Percentiles rank a stretch among this genome's conserved stretches.
These are phyloP conservation scores for Hymenoscyphus occultus DNA, from an alignment of 2,329 filamentous ascomycete genomes.

Conservation along the genomic window DNA sequence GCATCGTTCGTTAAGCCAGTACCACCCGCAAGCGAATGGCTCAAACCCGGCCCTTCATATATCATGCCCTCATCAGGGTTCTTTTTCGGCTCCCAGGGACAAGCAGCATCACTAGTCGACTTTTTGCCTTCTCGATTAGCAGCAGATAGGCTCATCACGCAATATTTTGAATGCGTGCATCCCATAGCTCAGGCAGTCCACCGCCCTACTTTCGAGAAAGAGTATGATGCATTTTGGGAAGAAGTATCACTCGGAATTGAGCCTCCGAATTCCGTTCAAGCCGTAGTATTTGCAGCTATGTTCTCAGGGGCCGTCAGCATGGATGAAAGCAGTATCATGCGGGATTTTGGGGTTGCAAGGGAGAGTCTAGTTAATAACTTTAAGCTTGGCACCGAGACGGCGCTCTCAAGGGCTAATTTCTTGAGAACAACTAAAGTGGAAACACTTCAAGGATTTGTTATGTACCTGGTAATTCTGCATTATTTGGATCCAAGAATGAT, in stretches of 20 bases:
- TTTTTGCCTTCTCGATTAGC: conserved; percentile 57
- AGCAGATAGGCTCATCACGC: conserved; percentile 60
- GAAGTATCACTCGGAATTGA: conserved; percentile 57
- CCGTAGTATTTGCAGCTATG: conserved; percentile 65
- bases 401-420: conserved; percentile 67
- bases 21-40: conserved; percentile 46
- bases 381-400: conserved; percentile 63
- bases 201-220: conserved; percentile 59
- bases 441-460: conserved; percentile 72
- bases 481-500: neutral
- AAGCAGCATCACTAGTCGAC: conserved; percentile 52
- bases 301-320: conserved; percentile 69
- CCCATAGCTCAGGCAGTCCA: conserved; percentile 67
- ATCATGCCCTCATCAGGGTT: conserved; percentile 40
- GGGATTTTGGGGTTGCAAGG: conserved; percentile 56
- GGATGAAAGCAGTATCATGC: conserved; percentile 49
- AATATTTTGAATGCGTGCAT: conserved; percentile 68
- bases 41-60: conserved; percentile 53
- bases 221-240: conserved; percentile 65
- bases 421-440: conserved; percentile 69
- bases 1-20: conserved; percentile 19
- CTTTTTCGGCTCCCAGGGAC: conserved; percentile 56
- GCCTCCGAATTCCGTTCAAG: conserved; percentile 62
- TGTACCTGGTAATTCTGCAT: conserved; percentile 62
- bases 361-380: conserved; percentile 58